phyloP scores from a whole-genome alignment of 768 basidiomycete species.

The Mycena rebaudengoi region DNA sequence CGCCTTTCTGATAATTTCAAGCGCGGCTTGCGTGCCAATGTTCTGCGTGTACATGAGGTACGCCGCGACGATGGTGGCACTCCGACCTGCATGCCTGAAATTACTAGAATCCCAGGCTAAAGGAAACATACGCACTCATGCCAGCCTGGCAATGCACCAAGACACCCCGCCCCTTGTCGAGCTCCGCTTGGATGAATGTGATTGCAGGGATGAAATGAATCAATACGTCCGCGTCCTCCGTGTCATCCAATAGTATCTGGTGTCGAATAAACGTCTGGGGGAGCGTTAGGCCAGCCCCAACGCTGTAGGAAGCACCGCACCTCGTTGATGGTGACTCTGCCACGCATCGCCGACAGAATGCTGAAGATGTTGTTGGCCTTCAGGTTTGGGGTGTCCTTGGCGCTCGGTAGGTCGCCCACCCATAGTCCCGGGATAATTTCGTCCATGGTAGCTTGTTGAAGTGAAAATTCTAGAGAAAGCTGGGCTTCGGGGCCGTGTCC shows the following conservation, averaged over 20 bases:
- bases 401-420: conserved; percentile 84
- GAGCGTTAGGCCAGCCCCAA: neutral
- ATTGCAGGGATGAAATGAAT: conserved; percentile 82
- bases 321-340: conserved; percentile 70
- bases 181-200: conserved; percentile 82
- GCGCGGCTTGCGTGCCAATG: conserved; percentile 64
- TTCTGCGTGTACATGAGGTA: conserved; percentile 84
- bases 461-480: too few relatives aligned
- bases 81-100: conserved; percentile 64
- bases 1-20: conserved; percentile 72
- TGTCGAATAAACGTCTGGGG: conserved; percentile 81
- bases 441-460: too few relatives aligned
- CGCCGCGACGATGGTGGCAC: conserved; percentile 85
- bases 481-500: too few relatives aligned
- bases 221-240: conserved; percentile 79
- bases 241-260: conserved; percentile 83
- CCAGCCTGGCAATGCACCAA: too few relatives aligned
- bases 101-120: neutral
- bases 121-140: conserved; percentile 65
- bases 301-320: too few relatives aligned
- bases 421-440: too few relatives aligned
- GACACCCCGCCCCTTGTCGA: conserved; percentile 79
- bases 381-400: conserved; percentile 67
- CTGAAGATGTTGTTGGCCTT: conserved; percentile 78
- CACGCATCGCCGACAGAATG: conserved; percentile 78